Evolutionary conservation across 179 eudicot genomes (phyloP), one percentile per base, ranked within the genome.

Genomic region (Gypsophila paniculata): DNA sequence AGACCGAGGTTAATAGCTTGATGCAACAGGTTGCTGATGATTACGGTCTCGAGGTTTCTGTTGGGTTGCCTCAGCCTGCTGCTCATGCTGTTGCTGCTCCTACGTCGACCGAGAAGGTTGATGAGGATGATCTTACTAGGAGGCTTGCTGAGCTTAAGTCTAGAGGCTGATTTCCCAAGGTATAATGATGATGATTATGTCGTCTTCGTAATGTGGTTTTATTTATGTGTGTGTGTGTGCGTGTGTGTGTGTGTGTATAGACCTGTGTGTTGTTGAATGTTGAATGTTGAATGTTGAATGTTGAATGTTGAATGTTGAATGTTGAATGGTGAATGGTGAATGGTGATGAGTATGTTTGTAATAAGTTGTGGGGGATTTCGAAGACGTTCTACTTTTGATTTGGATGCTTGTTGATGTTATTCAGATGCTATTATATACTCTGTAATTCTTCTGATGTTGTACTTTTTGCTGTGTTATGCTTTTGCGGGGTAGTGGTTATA

Each of bases 1-100:
- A 84, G 60, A 73, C 68, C 0, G 85, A 84, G 74, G 87, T 84
- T 15, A 79, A 81, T 34, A 76, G 79, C 25, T 73, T 84, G 74
- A 76, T 84, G 85, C 81, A 82, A 62, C 85, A 81, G 80, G 87
- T 84, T 42, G 85, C 85, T 34, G 87, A 84, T 66, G 87, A 84
- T 46, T 77, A 84, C 25, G 87, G 85, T 61, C 71, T 79, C 14
- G 85, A 82, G 76, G 83, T 81, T 23, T 74, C 79, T 1, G 85
- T 79, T 1, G 83, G 83, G 3, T 60, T 84, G 68, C 87, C 85
- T 3, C 87, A 82, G 67, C 79, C 87, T 63, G 87, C 81, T 46
- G 81, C 74, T 2, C 85, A 84, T 55, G 69, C 77, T 5, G 68
- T 84, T 69, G 68, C 79, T 3, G 76, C 55, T 1, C 68, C 82